Conservation (phyloP, 192 early-diverging fungal genomes). For the Coemansia pectinata region DNA sequence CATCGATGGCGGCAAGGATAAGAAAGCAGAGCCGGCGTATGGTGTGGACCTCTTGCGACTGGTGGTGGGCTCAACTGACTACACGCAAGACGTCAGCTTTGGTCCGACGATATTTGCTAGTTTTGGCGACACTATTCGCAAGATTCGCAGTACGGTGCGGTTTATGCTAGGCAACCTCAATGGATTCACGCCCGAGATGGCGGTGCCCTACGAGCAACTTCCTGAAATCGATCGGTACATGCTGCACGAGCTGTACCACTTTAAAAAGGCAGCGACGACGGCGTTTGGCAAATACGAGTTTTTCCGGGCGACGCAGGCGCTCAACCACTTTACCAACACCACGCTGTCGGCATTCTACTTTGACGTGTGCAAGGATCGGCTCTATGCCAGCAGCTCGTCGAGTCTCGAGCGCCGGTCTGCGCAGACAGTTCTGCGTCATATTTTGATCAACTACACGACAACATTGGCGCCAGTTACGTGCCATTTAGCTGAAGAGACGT, state of each 20-base stretch:
- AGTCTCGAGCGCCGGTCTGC: conserved; percentile 59
- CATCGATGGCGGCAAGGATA: conserved; percentile 70
- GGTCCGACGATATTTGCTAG: conserved; percentile 65
- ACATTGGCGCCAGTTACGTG: conserved; percentile 66
- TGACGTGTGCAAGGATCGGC: conserved; percentile 76
- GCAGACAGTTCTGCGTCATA: conserved; percentile 66
- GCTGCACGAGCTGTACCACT: conserved; percentile 67
- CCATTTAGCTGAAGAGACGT: conserved; percentile 74
- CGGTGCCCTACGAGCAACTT: conserved; percentile 58
- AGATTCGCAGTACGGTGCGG: conserved; percentile 72
- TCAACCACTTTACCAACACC: conserved; percentile 68
- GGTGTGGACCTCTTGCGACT: conserved; percentile 75
- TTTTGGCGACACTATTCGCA: conserved; percentile 68
- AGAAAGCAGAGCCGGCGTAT: conserved; percentile 68
- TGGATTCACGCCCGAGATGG: conserved; percentile 52
- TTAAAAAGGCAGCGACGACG: conserved; percentile 56
- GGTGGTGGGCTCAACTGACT: conserved; percentile 75
- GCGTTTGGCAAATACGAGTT: conserved; percentile 66
- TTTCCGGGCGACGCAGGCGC: conserved; percentile 63
- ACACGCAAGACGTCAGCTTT: conserved; percentile 71
- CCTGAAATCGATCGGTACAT: conserved; percentile 48
- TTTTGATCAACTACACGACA: conserved; percentile 62
- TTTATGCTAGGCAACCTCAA: conserved; percentile 78
- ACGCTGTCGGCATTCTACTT: conserved; percentile 76
- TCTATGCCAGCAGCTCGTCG: conserved; percentile 60